phyloP scores from a whole-genome alignment of 371 early-diverging fungal species.

The Apophysomyces elegans region DNA sequence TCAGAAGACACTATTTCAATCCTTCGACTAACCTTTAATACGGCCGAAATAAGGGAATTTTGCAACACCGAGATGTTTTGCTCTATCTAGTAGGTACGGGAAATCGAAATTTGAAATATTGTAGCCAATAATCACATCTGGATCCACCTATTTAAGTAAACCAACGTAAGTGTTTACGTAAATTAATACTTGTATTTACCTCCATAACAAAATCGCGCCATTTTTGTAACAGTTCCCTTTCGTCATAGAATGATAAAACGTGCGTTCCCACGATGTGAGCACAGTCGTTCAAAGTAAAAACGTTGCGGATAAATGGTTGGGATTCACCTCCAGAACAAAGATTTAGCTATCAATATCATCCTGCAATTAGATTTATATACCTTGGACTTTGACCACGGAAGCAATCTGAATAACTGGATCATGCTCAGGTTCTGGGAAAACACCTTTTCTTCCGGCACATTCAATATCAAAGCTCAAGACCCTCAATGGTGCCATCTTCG shows the following conservation, averaged over 20 bases:
- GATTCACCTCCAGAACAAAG: slow-evolving; percentile 58
- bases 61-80: slow-evolving; percentile 75
- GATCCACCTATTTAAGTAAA: slow-evolving; percentile 73
- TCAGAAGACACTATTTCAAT: background rate
- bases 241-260: slow-evolving; percentile 83
- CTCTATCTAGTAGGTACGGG: slow-evolving; percentile 97
- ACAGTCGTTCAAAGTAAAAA: slow-evolving; percentile 91
- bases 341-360: background rate
- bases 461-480: slow-evolving; percentile 99
- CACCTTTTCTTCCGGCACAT: slow-evolving; percentile 94
- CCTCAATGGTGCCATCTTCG: slow-evolving; percentile 94
- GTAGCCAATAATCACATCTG: slow-evolving; percentile 99
- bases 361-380: slow-evolving; percentile 23
- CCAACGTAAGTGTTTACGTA: background rate
- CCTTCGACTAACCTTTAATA: slow-evolving; percentile 54
- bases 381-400: slow-evolving; percentile 91
- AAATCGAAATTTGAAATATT: slow-evolving; percentile 99
- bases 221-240: slow-evolving; percentile 80
- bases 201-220: slow-evolving; percentile 91
- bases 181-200: slow-evolving; percentile 30
- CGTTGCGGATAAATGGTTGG: slow-evolving; percentile 88
- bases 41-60: slow-evolving; percentile 91
- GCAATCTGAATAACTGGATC: slow-evolving; percentile 99
- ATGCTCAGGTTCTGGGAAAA: slow-evolving; percentile 94
- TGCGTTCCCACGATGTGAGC: slow-evolving; percentile 96